Base-by-base conservation (phyloP, 2,329 filamentous ascomycete species). In the Penicillium hordei region DNA sequence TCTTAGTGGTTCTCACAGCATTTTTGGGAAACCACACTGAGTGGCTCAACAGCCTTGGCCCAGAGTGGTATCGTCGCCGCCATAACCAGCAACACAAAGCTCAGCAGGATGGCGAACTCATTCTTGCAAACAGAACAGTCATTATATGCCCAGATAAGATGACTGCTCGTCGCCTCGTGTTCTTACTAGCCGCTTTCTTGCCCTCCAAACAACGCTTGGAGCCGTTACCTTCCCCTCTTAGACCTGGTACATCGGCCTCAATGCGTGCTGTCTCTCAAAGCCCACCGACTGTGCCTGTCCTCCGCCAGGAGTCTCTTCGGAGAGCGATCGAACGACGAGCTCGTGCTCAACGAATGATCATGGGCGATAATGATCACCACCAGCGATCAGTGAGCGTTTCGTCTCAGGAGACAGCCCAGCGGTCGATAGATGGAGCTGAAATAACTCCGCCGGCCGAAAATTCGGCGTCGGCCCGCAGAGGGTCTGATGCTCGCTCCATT, bases 11-110 rank as follows among this genome's bases (percentile, higher is more conserved):
- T 13, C 73, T 86, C 31, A 86, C 83, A 1, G 83, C 83, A 1
- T 86, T 86, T 56, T 72, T 86, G 52, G 83, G 83, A 0, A 84
- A 81, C 42, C 83, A 86, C 62, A 85, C 82, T 0, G 82, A 85
- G 63, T 86, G 83, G 83, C 77, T 86, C 12, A 81, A 80, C 57
- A 69, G 76, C 4, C 69, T 85, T 21, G 82, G 81, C 1, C 82
- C 83, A 2, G 81, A 81, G 52, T 81, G 81, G 77, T 81, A 83
- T 65, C 77, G 80, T 42, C 79, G 79, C 53, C 80, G 81, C 31
- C 77, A 82, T 63, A 76, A 77, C 57, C 73, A 82, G 60, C 79
- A 82, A 63, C 80, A 83, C 65, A 79, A 79, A 65, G 73, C 77
- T 6, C 75, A 76, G 50, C 74, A 77, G 50, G 76, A 79, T 57